phyloP scores from a whole-genome alignment of 2,329 filamentous ascomycete genomes.

The Clonostachys chloroleuca region DNA sequence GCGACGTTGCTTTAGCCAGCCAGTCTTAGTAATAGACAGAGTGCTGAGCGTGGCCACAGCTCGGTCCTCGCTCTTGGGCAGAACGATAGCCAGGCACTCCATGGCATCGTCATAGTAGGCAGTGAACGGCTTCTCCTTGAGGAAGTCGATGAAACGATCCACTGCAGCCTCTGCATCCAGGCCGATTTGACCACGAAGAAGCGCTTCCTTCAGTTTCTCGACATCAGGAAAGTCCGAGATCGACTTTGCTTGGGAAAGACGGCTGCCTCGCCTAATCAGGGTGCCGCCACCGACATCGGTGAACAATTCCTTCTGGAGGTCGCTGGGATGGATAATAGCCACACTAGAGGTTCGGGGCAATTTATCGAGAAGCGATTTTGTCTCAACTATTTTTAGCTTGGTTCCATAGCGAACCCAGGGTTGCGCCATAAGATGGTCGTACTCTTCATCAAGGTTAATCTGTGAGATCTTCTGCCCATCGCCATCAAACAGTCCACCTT shows the following conservation, averaged over 20 bases:
- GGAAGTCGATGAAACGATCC: constrained; percentile 77
- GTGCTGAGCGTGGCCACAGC: constrained; percentile 80
- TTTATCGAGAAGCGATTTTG: constrained; percentile 43
- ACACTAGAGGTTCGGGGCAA: constrained; percentile 91
- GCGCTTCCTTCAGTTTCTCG: constrained; percentile 72
- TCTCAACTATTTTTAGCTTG: not conserved
- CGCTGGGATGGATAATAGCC: constrained; percentile 94
- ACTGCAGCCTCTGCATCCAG: constrained; percentile 80
- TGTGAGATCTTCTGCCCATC: constrained; percentile 93
- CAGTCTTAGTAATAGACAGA: constrained; percentile 88
- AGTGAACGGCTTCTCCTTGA: constrained; percentile 77
- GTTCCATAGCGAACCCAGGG: constrained; percentile 95
- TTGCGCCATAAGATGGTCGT: constrained; percentile 85
- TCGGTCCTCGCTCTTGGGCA: constrained; percentile 64
- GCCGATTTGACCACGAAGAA: constrained; percentile 77
- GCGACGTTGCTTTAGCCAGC: constrained; percentile 94
- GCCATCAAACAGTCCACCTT: constrained; percentile 92
- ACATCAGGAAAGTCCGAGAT: constrained; percentile 74
- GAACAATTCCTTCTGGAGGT: constrained; percentile 94
- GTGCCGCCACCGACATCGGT: constrained; percentile 94
- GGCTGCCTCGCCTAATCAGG: constrained; percentile 86
- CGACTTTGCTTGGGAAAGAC: constrained; percentile 70
- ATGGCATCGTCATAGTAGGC: constrained; percentile 93
- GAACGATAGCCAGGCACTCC: constrained; percentile 86
- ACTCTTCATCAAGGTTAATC: constrained; percentile 97